phyloP scores from a whole-genome alignment of 768 basidiomycete genomes.

The Floccularia luteovirens region DNA sequence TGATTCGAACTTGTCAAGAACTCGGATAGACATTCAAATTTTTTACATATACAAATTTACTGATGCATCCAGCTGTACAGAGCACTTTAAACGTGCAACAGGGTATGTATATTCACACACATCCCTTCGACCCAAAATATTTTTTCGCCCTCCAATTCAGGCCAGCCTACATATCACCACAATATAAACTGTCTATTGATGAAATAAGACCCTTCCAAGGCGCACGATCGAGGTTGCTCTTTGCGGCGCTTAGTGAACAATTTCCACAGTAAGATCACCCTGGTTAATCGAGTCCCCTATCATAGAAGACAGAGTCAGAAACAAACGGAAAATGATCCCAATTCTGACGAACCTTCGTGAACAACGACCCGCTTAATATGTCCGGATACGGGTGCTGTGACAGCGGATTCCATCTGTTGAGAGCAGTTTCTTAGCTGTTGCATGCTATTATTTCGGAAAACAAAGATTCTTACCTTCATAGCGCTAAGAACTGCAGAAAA shows the following conservation, averaged over 20 bases:
- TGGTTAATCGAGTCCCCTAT: conserved; percentile 91
- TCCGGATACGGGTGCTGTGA: conserved; percentile 94
- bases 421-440: conserved; percentile 8
- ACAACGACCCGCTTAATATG: conserved; percentile 93
- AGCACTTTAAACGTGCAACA: no score
- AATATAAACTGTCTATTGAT: no score
- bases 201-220: no score
- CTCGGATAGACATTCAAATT: no score
- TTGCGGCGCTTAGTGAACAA: conserved; percentile 64
- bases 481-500: conserved; percentile 72
- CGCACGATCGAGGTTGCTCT: no score
- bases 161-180: no score
- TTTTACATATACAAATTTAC: no score
- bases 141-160: no score
- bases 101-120: no score
- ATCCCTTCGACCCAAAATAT: no score
- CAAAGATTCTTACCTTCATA: conserved; percentile 70
- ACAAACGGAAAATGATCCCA: not conserved
- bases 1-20: no score
- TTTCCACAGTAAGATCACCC: conserved; percentile 88
- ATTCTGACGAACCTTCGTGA: conserved; percentile 53
- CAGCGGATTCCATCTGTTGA: conserved; percentile 91
- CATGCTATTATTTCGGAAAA: not conserved
- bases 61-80: no score
- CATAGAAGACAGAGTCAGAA: conserved; percentile 2